Evolutionary conservation across 2,329 filamentous ascomycete genomes (phyloP).

Genomic region (Thelonectria blattea): DNA sequence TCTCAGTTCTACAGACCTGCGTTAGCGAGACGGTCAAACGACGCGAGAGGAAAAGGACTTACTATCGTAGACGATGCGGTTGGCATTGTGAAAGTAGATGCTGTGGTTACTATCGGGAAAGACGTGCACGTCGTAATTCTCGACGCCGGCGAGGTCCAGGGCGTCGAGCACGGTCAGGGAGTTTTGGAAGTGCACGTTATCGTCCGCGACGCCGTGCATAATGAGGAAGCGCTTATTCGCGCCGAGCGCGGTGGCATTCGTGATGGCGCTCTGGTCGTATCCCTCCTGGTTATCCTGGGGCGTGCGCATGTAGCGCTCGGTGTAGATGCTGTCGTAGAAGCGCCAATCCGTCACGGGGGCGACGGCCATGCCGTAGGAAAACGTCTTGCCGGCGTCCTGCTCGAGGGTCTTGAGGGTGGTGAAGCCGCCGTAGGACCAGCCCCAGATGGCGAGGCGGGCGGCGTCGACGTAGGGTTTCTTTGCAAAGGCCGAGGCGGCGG

Average conservation of each 20-base stretch:
- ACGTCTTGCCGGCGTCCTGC: conserved; percentile 85
- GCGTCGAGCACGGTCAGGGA: conserved; percentile 86
- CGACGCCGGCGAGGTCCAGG: conserved; percentile 78
- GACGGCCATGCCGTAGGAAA: conserved; percentile 97
- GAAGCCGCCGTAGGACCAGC: conserved; percentile 97
- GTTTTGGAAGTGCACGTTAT: conserved; percentile 98
- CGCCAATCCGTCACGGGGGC: conserved; percentile 98
- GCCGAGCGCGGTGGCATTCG: conserved; percentile 73
- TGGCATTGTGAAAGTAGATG: conserved; percentile 94
- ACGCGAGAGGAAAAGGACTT: conserved; percentile 50
- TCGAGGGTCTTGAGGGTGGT: conserved; percentile 95
- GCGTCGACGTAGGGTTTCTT: conserved; percentile 82
- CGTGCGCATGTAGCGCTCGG: conserved; percentile 96
- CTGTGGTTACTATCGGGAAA: conserved; percentile 96
- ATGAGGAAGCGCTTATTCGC: conserved; percentile 86
- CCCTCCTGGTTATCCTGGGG: conserved; percentile 81
- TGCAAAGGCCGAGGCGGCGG: conserved; percentile 84
- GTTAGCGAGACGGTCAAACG: neutral
- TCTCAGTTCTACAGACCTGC: conserved; percentile 65
- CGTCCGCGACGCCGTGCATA: conserved; percentile 96
- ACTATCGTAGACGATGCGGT: conserved; percentile 92
- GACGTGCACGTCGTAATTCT: conserved; percentile 96
- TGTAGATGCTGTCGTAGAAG: conserved; percentile 94
- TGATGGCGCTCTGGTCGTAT: conserved; percentile 77
- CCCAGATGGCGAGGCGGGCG: conserved; percentile 89